Evolutionary conservation across 345 rosid genomes (phyloP).

Genomic region (Leavenworthia alabamica): DNA sequence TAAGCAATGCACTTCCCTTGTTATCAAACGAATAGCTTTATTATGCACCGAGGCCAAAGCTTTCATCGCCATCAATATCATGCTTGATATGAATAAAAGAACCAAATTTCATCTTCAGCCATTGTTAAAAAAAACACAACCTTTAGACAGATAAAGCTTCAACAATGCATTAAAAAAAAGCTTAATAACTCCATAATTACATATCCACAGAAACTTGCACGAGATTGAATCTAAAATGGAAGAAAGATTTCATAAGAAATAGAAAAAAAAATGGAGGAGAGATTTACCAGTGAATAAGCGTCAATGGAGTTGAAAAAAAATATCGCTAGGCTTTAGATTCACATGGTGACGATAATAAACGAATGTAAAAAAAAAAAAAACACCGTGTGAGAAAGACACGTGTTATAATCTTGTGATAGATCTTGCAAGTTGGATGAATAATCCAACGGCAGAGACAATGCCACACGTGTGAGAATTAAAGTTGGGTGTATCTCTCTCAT

Average conservation of each 20-base stretch:
- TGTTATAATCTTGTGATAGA: slow-evolving; percentile 9
- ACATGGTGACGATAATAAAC: slow-evolving; percentile 3
- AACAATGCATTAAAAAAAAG: too few species aligned
- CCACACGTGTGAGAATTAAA: slow-evolving; percentile 18
- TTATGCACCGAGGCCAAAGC: slow-evolving; percentile 19
- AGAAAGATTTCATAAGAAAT: too few species aligned
- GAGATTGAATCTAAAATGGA: too few species aligned
- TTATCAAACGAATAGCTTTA: slow-evolving; percentile 16
- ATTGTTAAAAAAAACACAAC: too few species aligned
- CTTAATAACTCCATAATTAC: too few species aligned
- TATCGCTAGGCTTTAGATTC: slow-evolving; percentile 16
- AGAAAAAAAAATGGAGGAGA: too few species aligned
- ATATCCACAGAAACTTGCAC: too few species aligned
- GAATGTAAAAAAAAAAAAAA: not conserved
- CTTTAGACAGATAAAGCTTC: too few species aligned
- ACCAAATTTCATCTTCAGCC: too few species aligned
- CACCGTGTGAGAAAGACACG: slow-evolving; percentile 33
- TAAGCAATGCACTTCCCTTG: slow-evolving; percentile 25
- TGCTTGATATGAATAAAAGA: slow-evolving; percentile 7
- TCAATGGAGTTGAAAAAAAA: slow-evolving; percentile 27
- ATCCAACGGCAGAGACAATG: slow-evolving; percentile 27
- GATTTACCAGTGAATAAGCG: slow-evolving; percentile 21
- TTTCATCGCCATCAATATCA: slow-evolving; percentile 28
- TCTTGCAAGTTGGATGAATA: slow-evolving; percentile 22
- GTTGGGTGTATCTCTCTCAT: slow-evolving; percentile 13